Evolutionary conservation across 1,284 basidiomycete genomes (phyloP).

Genomic region (Ganoderma lingzhi): DNA sequence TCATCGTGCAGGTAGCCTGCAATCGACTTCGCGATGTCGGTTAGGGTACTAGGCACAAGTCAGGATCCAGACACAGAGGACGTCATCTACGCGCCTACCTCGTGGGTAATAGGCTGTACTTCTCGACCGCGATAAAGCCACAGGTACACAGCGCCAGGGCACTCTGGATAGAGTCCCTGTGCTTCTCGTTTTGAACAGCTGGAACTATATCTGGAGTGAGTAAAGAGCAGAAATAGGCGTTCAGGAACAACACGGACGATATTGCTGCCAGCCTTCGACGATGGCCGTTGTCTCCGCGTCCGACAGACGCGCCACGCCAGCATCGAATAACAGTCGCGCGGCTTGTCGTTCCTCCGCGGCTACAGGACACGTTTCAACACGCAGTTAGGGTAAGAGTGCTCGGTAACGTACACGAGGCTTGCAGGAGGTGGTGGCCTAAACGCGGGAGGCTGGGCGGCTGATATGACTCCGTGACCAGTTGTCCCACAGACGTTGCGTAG

Average conservation of each 20-base stretch:
- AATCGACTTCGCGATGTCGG: slow-evolving; percentile 87
- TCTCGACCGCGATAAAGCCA: slow-evolving; percentile 85
- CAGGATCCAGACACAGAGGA: neutral
- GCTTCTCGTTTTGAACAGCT: slow-evolving; percentile 61
- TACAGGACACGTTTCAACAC: slow-evolving; percentile 36
- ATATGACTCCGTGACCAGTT: slow-evolving; percentile 64
- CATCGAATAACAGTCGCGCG: slow-evolving; percentile 79
- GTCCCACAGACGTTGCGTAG: slow-evolving; percentile 75
- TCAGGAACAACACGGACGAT: slow-evolving; percentile 53
- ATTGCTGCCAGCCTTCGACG: slow-evolving; percentile 74
- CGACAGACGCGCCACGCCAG: slow-evolving; percentile 69
- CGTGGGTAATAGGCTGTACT: slow-evolving; percentile 79
- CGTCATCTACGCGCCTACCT: slow-evolving; percentile 53
- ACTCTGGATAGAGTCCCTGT: slow-evolving; percentile 60
- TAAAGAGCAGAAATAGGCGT: neutral
- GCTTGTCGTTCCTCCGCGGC: slow-evolving; percentile 77
- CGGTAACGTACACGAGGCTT: slow-evolving; percentile 66
- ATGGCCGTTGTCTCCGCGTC: slow-evolving; percentile 71
- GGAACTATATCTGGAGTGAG: slow-evolving; percentile 63
- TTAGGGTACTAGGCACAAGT: slow-evolving; percentile 67
- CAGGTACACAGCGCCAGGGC: slow-evolving; percentile 82
- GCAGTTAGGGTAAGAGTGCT: neutral
- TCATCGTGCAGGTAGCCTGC: slow-evolving; percentile 80
- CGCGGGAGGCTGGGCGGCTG: slow-evolving; percentile 75
- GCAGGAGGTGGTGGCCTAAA: slow-evolving; percentile 80